Evolutionary conservation across 176 grass and related monocot species (phyloP).

Genomic region (Oryza meridionalis): DNA sequence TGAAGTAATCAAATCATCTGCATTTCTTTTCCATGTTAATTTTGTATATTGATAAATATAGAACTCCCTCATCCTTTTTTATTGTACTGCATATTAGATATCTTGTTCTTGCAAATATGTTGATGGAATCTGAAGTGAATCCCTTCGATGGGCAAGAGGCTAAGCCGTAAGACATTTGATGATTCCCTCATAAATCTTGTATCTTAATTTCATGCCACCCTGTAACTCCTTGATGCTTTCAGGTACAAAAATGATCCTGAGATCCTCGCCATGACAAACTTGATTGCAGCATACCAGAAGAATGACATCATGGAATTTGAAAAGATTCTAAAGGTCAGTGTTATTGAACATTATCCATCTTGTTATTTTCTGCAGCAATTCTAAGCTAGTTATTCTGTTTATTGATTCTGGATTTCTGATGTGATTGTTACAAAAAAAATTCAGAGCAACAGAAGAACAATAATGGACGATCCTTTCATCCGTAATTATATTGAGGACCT

Average conservation of each 20-base stretch:
- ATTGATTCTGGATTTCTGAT: conserved; percentile 1
- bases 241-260: conserved; percentile 99
- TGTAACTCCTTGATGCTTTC: conserved; percentile 35
- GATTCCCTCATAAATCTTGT: conserved; percentile 12
- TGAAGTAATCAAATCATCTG: conserved; percentile 65
- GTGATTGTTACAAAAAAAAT: conserved; percentile 5
- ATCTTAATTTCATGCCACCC: conserved; percentile 19
- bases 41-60: not conserved
- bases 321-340: conserved; percentile 88
- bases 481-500: conserved; percentile 98
- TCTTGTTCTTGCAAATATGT: conserved; percentile 98
- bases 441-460: conserved; percentile 98
- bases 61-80: not conserved
- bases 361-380: conserved; percentile 3
- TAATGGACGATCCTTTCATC: conserved; percentile 99
- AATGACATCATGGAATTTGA: conserved; percentile 99
- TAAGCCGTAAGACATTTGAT: conserved; percentile 74
- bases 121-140: conserved; percentile 99
- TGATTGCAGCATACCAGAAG: conserved; percentile 97
- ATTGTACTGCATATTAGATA: conserved; percentile 60
- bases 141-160: conserved; percentile 99
- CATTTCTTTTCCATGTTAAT: conserved; percentile 10
- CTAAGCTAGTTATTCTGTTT: conserved; percentile 31
- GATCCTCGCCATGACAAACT: conserved; percentile 99
- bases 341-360: conserved; percentile 29